Base-by-base conservation (phyloP, 495 filamentous ascomycete species). In the Cladorrhinum samala region DNA sequence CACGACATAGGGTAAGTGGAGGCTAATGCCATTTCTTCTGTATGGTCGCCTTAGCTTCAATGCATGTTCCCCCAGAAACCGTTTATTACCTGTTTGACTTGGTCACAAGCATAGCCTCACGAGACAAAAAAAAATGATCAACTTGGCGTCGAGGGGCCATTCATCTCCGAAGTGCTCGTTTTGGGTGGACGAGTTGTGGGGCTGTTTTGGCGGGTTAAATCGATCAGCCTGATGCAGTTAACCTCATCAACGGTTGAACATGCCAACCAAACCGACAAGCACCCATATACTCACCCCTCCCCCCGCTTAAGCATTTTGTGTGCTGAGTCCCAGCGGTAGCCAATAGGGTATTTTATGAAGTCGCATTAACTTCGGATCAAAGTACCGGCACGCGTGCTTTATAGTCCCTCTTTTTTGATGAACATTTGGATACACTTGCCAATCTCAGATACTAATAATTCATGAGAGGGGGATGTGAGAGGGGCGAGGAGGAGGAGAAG, bases 161-260 rank as follows among this genome's bases (percentile, higher is more conserved):
- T 41, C n/a, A 41, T 18, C 8, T 14, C 11, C 13, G 39, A 41
- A 18, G 7, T 14, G n/a, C 11, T n/a, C 39, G 39, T n/a, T 18
- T 18, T 41, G 30, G 7, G 14, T 37, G 30, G 30, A 14, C 14
- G 39, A 41, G 7, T 9, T 9, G 39, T n/a, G 13, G 11, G 39
- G 17, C 13, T 17, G n/a, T 6, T 40, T 21, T 18, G 48, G 17
- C 48, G 33, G 48, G 48, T 20, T 50, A 50, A 50, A 39, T 38
- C 27, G 33, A 50, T 36, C 48, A 50, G 48, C 30, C 48, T 50
- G 48, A 50, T 50, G 20, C 27, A 38, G 16, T 11, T 6, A 41
- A 41, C 11, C 7, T 18, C 20, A 23, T 23, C 21, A 23, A 16
- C 16, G 45, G 13, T 16, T 47, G 2, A 33, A 24, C 21, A 30